These are phyloP conservation scores for Magnaporthales sp. DNA, from an alignment of 2,329 filamentous ascomycete genomes.

Conservation along the genomic window DNA sequence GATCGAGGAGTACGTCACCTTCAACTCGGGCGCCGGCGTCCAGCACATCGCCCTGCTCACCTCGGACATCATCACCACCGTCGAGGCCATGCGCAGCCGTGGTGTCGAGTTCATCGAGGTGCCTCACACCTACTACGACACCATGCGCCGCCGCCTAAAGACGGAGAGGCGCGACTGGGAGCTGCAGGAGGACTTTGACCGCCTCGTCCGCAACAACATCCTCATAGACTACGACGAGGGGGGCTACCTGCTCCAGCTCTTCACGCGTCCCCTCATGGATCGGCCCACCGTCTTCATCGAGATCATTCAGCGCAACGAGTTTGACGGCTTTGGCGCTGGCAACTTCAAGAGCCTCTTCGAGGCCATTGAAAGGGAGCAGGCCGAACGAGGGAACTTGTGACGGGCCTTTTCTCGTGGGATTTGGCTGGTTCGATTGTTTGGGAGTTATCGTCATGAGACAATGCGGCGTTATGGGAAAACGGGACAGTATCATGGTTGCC, in stretches of 20 bases:
- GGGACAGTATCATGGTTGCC: neutral
- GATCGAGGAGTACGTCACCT: slow-evolving; percentile 88
- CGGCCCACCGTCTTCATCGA: slow-evolving; percentile 92
- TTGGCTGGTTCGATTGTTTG: neutral
- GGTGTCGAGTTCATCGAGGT: slow-evolving; percentile 92
- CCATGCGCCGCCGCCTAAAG: slow-evolving; percentile 66
- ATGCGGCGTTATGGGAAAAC: neutral
- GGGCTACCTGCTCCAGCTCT: slow-evolving; percentile 71
- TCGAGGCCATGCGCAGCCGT: slow-evolving; percentile 70
- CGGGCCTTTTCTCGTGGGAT: neutral
- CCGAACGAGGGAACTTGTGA: slow-evolving; percentile 70
- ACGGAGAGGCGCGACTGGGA: slow-evolving; percentile 49
- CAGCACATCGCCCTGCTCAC: slow-evolving; percentile 91
- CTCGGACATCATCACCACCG: slow-evolving; percentile 66
- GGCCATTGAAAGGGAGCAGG: slow-evolving; percentile 91
- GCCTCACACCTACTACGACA: slow-evolving; percentile 75
- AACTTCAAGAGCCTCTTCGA: slow-evolving; percentile 96
- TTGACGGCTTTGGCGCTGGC: slow-evolving; percentile 85
- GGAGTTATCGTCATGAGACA: neutral
- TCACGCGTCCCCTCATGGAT: slow-evolving; percentile 86
- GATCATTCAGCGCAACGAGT: slow-evolving; percentile 88
- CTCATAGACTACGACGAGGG: slow-evolving; percentile 92
- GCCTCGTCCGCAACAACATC: slow-evolving; percentile 70
- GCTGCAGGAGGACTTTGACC: slow-evolving; percentile 65
- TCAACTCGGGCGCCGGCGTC: slow-evolving; percentile 82